phyloP scores from a whole-genome alignment of 257 asterid genomes.

The Ligustrum vulgare region DNA sequence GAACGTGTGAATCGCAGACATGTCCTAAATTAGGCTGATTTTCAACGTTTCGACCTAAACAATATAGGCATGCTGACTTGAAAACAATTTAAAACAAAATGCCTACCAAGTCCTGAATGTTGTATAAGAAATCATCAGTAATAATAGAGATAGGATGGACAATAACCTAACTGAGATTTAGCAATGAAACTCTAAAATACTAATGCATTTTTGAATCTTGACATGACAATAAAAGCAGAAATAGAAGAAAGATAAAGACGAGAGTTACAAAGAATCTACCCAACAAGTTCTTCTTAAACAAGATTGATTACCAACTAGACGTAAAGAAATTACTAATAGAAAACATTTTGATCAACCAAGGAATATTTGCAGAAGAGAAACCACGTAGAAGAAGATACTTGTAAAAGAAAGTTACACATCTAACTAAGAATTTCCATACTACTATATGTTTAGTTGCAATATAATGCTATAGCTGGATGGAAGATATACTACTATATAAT shows the following conservation, averaged over 20 bases:
- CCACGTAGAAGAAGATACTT: background rate
- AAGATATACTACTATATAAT: background rate
- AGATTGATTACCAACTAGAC: background rate
- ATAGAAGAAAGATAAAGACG: background rate
- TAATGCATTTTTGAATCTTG: background rate
- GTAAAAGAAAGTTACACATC: background rate
- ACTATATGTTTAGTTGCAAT: background rate
- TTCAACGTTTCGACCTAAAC: too few relatives aligned
- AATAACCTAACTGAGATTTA: background rate
- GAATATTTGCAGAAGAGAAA: background rate
- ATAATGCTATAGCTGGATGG: background rate
- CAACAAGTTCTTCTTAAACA: background rate
- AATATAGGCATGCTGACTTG: too few relatives aligned
- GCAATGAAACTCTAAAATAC: background rate
- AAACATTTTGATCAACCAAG: background rate
- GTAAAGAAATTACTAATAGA: background rate
- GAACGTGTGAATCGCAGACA: too few relatives aligned
- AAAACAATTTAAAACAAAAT: background rate
- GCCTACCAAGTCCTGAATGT: background rate
- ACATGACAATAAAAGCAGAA: background rate
- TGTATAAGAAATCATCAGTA: background rate
- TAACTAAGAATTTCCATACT: background rate
- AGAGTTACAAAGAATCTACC: background rate
- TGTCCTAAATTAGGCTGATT: too few relatives aligned
- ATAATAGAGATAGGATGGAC: background rate